Base-by-base conservation (phyloP, 1,284 basidiomycete genomes). In the Wallemia hederae region DNA sequence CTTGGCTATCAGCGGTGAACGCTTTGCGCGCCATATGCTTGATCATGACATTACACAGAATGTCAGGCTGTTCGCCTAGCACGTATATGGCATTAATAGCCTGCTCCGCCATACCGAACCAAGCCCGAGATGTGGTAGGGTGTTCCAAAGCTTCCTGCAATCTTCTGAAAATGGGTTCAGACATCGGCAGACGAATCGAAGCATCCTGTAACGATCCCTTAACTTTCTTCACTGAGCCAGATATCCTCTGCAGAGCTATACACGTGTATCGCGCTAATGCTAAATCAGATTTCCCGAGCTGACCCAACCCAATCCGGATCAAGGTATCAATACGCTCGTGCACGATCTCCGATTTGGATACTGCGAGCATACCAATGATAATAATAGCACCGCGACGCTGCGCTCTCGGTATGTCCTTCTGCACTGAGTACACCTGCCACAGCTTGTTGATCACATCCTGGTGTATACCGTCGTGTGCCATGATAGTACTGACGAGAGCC, bases 81-180 rank as follows among this genome's bases (percentile, higher is more conserved):
- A 85, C 80, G 67, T 97, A 98, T 61, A 96, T 84, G 0, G 92
- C 90, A 69, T 98, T 96, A 71, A 99, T 82, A 2, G 84, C 87
- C 70, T 98, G 89, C 69, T 99, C 92, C 0, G 94, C 88, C 73
- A 97, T 80, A 14, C 83, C 82, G 68, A 98, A 96, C 89, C 90
- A 94, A 62, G 91, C 87, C 65, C 81, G 85, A n/a, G 81, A 83
- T 33, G 80, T 76, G 60, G 80, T 83, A 0, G 85, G 82, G 58
- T 79, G 74, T 66, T 88, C 79, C 58, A 94, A 77, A 3, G 80
- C 77, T 1, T 83, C 81, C 66, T 85, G 79, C 1, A 98, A 75
- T 65, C 84, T 84, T 29, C 75, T 75, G 73, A 98, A 97, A 59
- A 99, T 80, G 0, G 80, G 75, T 63, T 83, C 85, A 55, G 84